Percentiles rank a stretch among this genome's conserved stretches.
Evolutionary conservation across 495 filamentous ascomycete species (phyloP).

Genomic region (Geoglossum glabrum): DNA sequence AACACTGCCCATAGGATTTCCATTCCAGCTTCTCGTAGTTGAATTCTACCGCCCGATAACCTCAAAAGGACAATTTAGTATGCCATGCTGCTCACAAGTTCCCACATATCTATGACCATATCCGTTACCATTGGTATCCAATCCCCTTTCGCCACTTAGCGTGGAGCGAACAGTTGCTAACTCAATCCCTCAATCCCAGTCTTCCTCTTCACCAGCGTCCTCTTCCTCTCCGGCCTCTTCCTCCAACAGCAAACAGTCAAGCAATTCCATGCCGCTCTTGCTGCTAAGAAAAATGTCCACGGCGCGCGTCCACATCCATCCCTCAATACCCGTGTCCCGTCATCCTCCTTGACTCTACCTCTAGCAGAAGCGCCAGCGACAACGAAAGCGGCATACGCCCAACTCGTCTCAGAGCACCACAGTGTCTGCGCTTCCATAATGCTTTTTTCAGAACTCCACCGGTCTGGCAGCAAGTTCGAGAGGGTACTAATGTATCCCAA

Average conservation of each 20-base stretch:
- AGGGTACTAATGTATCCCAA: conserved; percentile 25
- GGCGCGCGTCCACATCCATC: no score
- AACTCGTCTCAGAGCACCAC: conserved; percentile 20
- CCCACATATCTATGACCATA: conserved; percentile 21
- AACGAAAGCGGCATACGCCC: conserved; percentile 23
- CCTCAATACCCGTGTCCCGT: background rate
- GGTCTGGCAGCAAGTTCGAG: conserved; percentile 22
- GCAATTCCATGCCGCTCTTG: conserved; percentile 37
- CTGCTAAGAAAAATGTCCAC: conserved; percentile 18
- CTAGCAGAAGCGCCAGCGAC: conserved; percentile 15
- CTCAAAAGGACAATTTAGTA: conserved; percentile 1
- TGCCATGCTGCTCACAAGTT: conserved; percentile 19
- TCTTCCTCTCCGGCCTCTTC: conserved; percentile 53
- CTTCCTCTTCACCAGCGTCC: conserved; percentile 38
- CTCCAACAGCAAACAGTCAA: conserved; percentile 50
- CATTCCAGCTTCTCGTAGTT: background rate
- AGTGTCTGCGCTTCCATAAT: conserved; percentile 28
- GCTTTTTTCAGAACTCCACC: conserved; percentile 23
- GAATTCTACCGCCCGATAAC: background rate
- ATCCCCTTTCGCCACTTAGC: background rate
- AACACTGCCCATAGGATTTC: background rate
- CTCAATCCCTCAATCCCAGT: conserved; percentile 13
- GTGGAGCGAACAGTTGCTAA: background rate
- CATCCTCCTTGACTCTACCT: background rate
- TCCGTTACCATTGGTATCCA: conserved; percentile 18